Evolutionary conservation across 768 basidiomycete species (phyloP), one percentile per base, ranked within the genome.

Genomic region (Tubosaeta sp.): DNA sequence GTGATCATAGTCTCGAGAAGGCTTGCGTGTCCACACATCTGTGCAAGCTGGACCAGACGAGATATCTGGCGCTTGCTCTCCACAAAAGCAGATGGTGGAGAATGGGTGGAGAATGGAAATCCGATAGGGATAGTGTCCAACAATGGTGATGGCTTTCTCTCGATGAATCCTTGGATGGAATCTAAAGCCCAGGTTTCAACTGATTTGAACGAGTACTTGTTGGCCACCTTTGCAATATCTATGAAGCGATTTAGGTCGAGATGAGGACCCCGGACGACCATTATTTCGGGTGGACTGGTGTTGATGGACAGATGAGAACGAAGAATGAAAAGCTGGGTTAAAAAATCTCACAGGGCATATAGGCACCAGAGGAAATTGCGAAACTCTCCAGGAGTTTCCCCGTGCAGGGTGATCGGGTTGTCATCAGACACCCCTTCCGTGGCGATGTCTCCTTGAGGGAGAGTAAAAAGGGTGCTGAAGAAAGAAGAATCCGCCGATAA

Each of bases 141-240:
- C 55, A 82, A 69, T 2, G 81, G 78, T 1, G 78, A 79, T 24
- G 77, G 75, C 58, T 79, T 80, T 45, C 74, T 76, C 53, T 80
- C 80, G 21, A 87, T 78, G 52, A 78, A 83, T 59, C 82, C 80
- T 54, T 84, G 82, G 42, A 89, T 82, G n/a, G 77, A 81, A 54
- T 86, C 83, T 18, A 89, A 73, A 1, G 84, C 79, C 87, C 87
- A 89, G 1, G 79, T 82, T 63, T 89, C 87, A 29, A 85, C 65
- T 9, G 81, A 78, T 64, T 81, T 85, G 77, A 87, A 88, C 21
- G 79, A 76, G 59, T 89, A 89, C 69, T 88, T 89, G 71, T 81
- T 82, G 24, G 85, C 74, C 12, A 88, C 72, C 10, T 76, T 76
- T 4, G 83, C 82, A 51, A 89, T 80, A 61, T 85, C 77, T 51